A percentile compares a stretch with the other conserved stretches of the same genome.
Conservation (phyloP, 768 basidiomycete genomes). For the Mycena indigotica region DNA sequence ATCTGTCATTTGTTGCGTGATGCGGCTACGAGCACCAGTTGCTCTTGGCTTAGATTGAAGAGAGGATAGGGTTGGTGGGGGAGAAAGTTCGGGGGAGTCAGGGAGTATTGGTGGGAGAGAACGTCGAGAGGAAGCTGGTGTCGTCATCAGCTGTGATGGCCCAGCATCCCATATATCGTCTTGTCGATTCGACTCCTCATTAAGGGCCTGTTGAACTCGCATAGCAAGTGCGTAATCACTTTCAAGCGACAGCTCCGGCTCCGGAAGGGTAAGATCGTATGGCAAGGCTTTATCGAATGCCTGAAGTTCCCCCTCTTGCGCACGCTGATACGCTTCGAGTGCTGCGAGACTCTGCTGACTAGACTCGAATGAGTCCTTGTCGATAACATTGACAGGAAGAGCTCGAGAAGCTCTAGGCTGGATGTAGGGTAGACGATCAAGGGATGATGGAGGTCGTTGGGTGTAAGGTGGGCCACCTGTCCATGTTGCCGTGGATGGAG, state of each 20-base stretch:
- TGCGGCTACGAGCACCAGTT: not conserved
- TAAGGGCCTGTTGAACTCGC: not conserved
- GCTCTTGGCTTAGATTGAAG: not conserved
- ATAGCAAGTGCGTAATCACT: not conserved
- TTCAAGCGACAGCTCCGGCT: not conserved
- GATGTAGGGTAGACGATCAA: not conserved
- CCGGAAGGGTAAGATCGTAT: not conserved
- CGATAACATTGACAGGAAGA: not conserved
- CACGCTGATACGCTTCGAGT: not conserved
- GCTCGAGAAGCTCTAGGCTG: not conserved
- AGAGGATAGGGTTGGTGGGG: not conserved
- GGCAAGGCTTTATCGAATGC: not conserved
- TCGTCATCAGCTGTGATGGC: not conserved
- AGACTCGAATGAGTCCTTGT: not conserved
- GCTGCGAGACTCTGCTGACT: not conserved
- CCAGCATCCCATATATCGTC: not conserved
- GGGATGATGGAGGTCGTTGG: too few species aligned
- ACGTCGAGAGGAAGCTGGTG: not conserved
- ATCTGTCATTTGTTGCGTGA: not conserved
- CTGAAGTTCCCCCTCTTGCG: not conserved
- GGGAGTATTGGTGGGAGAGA: not conserved
- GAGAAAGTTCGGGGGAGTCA: not conserved
- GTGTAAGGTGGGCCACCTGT: too few species aligned
- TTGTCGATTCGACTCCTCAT: not conserved
- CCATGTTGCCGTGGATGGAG: too few species aligned